These are phyloP conservation scores for Pichia eremophila DNA, from an alignment of 805 yeast species.

Conservation along the genomic window DNA sequence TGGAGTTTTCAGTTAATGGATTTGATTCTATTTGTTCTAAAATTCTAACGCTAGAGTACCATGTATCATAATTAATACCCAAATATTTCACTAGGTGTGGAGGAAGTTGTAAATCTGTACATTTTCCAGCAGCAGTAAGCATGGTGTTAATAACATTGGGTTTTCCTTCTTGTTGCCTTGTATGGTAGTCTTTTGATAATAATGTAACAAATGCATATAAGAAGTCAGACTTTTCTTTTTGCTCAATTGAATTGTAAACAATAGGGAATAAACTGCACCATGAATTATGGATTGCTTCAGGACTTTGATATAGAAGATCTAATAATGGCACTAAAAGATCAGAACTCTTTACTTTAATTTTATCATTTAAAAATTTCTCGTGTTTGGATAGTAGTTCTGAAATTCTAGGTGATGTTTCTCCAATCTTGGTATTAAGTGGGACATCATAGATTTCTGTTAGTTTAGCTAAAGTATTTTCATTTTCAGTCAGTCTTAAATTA, in stretches of 20 bases:
- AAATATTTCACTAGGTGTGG: slow-evolving; percentile 88
- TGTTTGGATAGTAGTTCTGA: slow-evolving; percentile 17
- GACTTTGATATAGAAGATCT: slow-evolving; percentile 74
- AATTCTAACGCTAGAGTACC: slow-evolving; percentile 84
- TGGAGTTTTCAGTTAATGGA: slow-evolving; percentile 47
- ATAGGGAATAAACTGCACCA: slow-evolving; percentile 83
- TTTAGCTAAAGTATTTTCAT: slow-evolving; percentile 46
- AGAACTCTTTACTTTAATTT: slow-evolving; percentile 36
- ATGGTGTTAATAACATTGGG: slow-evolving; percentile 83
- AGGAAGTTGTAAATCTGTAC: slow-evolving; percentile 72
- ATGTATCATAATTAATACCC: slow-evolving; percentile 78
- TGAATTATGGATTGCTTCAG: slow-evolving; percentile 67
- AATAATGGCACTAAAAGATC: slow-evolving; percentile 63
- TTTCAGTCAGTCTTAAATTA: slow-evolving; percentile 34
- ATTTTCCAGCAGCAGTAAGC: slow-evolving; percentile 71
- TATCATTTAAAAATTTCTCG: slow-evolving; percentile 14
- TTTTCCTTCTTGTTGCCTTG: slow-evolving; percentile 76
- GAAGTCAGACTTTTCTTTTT: slow-evolving; percentile 75
- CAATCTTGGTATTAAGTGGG: slow-evolving; percentile 12
- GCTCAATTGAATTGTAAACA: slow-evolving; percentile 63
- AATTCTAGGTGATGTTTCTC: slow-evolving; percentile 11
- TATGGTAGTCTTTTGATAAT: slow-evolving; percentile 83
- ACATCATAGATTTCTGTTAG: slow-evolving; percentile 35
- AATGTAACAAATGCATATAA: slow-evolving; percentile 71
- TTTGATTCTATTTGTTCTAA: slow-evolving; percentile 55